A percentile compares a stretch with the other conserved stretches of the same genome.
These are phyloP conservation scores for Epichloe uncinata DNA, from an alignment of 2,329 filamentous ascomycete genomes.

Conservation along the genomic window DNA sequence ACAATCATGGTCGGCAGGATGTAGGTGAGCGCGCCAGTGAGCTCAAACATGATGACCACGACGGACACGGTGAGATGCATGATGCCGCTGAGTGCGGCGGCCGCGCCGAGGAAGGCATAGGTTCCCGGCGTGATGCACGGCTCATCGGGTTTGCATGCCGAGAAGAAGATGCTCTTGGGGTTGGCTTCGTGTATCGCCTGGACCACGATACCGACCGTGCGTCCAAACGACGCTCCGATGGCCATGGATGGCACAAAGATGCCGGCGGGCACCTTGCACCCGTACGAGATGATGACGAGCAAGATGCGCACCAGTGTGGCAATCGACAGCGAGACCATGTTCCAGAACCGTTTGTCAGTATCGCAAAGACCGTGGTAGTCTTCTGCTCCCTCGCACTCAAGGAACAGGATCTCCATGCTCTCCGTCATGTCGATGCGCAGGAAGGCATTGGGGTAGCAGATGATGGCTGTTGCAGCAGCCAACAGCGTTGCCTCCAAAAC, in stretches of 20 bases:
- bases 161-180: conserved; percentile 72
- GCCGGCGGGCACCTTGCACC: conserved; percentile 92
- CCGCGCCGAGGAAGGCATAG: conserved; percentile 90
- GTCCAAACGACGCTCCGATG: conserved; percentile 84
- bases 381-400: conserved; percentile 79
- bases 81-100: conserved; percentile 81
- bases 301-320: conserved; percentile 72
- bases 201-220: conserved; percentile 88
- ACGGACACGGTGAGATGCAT: conserved; percentile 98
- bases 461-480: conserved; percentile 68
- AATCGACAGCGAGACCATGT: conserved; percentile 62
- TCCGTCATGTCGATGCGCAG: conserved; percentile 97
- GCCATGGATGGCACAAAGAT: conserved; percentile 99
- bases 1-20: conserved; percentile 99
- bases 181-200: conserved; percentile 78
- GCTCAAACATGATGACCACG: conserved; percentile 98
- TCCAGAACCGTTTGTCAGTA: conserved; percentile 56
- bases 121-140: conserved; percentile 96
- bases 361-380: conserved; percentile 89
- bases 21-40: conserved; percentile 93
- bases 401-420: conserved; percentile 96
- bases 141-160: conserved; percentile 77
- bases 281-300: conserved; percentile 90
- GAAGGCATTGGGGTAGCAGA: conserved; percentile 97
- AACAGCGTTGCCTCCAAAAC: conserved; percentile 77